Evolutionary conservation across 108 stramenopile species (phyloP).

Genomic region (Nannochloropsis granulata): DNA sequence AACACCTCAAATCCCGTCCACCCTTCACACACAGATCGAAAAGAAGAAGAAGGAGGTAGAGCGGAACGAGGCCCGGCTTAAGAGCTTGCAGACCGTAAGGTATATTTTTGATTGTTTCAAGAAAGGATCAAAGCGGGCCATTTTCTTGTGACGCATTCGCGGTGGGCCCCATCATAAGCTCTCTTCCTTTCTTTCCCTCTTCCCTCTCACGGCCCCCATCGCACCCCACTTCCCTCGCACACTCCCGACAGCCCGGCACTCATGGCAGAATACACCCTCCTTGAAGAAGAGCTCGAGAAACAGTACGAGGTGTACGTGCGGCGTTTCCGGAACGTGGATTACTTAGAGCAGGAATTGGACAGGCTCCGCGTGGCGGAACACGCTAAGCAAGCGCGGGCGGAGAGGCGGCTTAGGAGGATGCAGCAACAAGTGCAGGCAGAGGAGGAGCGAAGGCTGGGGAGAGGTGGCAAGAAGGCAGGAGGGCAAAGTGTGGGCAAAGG

Average conservation of each 20-base stretch:
- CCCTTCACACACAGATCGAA: neutral
- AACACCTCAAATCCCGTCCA: no score
- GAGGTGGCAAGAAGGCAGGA: neutral
- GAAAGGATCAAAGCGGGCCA: neutral
- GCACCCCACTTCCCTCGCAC: no score
- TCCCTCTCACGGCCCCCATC: no score
- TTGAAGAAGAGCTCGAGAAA: neutral
- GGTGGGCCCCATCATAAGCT: no score
- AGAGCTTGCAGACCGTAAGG: neutral
- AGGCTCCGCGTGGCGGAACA: neutral
- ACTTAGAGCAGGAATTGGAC: neutral
- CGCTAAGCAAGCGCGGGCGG: neutral
- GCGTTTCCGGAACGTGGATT: conserved; percentile 8
- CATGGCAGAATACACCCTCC: neutral
- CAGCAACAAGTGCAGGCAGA: neutral
- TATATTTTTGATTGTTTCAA: neutral
- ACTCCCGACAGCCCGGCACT: neutral
- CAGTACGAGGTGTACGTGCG: conserved; percentile 20
- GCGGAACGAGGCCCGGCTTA: neutral
- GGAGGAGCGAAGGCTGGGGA: neutral
- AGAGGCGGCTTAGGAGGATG: neutral
- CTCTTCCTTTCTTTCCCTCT: no score
- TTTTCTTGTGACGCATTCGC: no score
- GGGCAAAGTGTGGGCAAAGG: neutral
- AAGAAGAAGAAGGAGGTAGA: neutral